Conservation (phyloP, 73 alveolate species). For the Paramecium primaurelia region DNA sequence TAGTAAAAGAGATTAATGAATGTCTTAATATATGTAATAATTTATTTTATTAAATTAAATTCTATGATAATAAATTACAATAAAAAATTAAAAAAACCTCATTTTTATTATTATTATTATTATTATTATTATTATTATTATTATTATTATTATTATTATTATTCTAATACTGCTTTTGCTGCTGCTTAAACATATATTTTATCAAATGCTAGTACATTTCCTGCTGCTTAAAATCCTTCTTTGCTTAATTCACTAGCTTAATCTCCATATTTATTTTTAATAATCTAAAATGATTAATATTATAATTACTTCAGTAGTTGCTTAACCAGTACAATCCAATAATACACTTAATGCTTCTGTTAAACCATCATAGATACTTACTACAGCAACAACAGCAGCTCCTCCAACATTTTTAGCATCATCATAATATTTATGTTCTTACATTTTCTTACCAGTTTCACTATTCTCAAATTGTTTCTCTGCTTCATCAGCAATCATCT, state of each 20-base stretch:
- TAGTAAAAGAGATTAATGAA: not conserved
- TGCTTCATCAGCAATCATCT: conserved; percentile 26
- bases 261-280: conserved; percentile 43
- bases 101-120: too few relatives aligned
- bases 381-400: conserved; percentile 13
- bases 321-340: not conserved
- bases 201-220: conserved; percentile 13
- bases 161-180: not conserved
- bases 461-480: not conserved
- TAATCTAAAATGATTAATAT: not conserved
- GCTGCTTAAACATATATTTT: conserved; percentile 2
- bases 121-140: not conserved
- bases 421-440: conserved; percentile 30
- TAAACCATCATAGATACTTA: conserved; percentile 36
- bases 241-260: conserved; percentile 10
- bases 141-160: not conserved
- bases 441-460: conserved; percentile 23
- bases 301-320: conserved; percentile 13
- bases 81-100: not conserved
- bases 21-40: not conserved
- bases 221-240: conserved; percentile 27
- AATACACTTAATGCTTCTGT: conserved; percentile 14
- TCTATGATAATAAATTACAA: not conserved
- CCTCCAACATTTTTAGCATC: conserved; percentile 2
- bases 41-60: too few relatives aligned